Evolutionary conservation across 257 asterid genomes (phyloP).

Genomic region (Capsicum rhomboideum): DNA sequence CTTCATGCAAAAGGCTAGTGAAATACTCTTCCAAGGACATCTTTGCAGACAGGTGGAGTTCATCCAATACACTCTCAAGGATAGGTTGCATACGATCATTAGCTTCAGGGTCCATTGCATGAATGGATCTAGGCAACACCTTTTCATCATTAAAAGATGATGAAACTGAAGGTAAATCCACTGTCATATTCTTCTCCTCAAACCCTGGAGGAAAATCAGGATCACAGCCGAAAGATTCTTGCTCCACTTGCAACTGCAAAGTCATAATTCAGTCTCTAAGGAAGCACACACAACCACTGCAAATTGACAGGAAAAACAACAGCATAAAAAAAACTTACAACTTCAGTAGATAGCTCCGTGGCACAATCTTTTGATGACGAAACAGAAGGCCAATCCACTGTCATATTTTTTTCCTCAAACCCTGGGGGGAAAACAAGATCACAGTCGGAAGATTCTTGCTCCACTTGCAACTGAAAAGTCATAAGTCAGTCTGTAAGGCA

Average conservation of each 20-base stretch:
- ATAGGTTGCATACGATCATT: slow-evolving; percentile 29
- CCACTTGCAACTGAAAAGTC: slow-evolving; percentile 35
- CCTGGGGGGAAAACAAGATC: slow-evolving; percentile 68
- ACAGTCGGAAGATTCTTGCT: slow-evolving; percentile 30
- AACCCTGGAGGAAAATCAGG: slow-evolving; percentile 83
- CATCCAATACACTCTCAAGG: slow-evolving; percentile 48
- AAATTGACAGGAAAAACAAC: slow-evolving; percentile 5
- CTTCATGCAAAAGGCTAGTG: slow-evolving; percentile 45
- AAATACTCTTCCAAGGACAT: slow-evolving; percentile 35
- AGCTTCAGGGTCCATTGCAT: slow-evolving; percentile 6
- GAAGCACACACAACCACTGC: slow-evolving; percentile 7
- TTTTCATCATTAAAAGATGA: slow-evolving; percentile 19
- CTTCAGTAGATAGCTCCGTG: slow-evolving; percentile 28
- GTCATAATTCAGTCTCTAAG: slow-evolving; percentile 17
- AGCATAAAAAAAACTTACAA: slow-evolving; percentile 32
- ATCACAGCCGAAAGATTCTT: slow-evolving; percentile 39
- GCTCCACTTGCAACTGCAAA: slow-evolving; percentile 41
- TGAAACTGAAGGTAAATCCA: slow-evolving; percentile 21
- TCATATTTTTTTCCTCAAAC: slow-evolving; percentile 33
- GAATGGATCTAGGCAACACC: slow-evolving; percentile 12
- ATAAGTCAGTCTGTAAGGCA: slow-evolving; percentile 16
- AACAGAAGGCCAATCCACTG: slow-evolving; percentile 16
- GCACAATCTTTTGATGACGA: slow-evolving; percentile 13
- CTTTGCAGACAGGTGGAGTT: slow-evolving; percentile 64
- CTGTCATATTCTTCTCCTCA: slow-evolving; percentile 27